Conservation (phyloP, 2,329 filamentous ascomycete genomes). For the Leptographium flavum region DNA sequence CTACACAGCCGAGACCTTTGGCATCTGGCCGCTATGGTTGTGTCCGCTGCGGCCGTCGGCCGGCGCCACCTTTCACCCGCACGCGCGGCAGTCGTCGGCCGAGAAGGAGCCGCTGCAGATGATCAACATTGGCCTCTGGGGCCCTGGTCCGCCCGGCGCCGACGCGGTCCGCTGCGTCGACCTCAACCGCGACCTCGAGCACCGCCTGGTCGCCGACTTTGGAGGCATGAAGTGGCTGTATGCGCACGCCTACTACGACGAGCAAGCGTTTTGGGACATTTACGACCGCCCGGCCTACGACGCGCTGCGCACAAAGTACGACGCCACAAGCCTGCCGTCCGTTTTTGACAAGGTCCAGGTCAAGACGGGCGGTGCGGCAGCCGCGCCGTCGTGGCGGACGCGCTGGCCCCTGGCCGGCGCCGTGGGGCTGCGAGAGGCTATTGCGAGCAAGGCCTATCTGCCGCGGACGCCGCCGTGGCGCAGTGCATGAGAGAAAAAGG, state of each 20-base stretch:
- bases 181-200: constrained; percentile 59
- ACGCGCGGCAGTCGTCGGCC: constrained; percentile 9
- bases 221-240: constrained; percentile 80
- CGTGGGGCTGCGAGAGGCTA: constrained; percentile 44
- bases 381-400: constrained; percentile 16
- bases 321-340: constrained; percentile 45
- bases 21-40: constrained; percentile 47
- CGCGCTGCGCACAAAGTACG: constrained; percentile 45
- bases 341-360: constrained; percentile 56
- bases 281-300: constrained; percentile 46
- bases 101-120: constrained; percentile 18
- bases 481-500: neutral
- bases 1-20: constrained; percentile 34
- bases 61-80: constrained; percentile 41
- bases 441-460: constrained; percentile 40
- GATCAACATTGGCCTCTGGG: constrained; percentile 65
- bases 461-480: constrained; percentile 20
- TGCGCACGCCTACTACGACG: constrained; percentile 71
- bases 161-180: constrained; percentile 40
- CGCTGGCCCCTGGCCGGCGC: constrained; percentile 43
- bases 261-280: constrained; percentile 53
- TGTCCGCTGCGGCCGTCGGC: constrained; percentile 34
- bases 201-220: constrained; percentile 45
- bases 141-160: constrained; percentile 53
- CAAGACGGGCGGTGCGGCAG: neutral